Evolutionary conservation across 2,329 filamentous ascomycete species (phyloP).

Genomic region (Rhytidhysteron rufulum): DNA sequence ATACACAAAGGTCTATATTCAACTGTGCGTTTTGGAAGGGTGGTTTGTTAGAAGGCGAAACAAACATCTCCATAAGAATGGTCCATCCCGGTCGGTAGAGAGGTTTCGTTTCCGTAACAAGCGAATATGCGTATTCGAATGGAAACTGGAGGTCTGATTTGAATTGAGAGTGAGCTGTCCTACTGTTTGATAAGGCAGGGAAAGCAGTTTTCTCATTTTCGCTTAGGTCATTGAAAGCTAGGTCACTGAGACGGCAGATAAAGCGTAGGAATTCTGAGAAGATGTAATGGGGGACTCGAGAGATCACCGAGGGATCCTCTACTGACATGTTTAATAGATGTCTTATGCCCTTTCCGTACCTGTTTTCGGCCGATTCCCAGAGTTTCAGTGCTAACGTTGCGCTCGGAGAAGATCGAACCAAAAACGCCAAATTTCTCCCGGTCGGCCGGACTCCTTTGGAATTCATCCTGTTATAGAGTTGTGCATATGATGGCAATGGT

Average conservation of each 20-base stretch:
- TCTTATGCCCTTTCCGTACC: slow-evolving; percentile 18
- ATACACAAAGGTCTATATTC: neutral
- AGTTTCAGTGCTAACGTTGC: slow-evolving; percentile 17
- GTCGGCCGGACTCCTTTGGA: slow-evolving; percentile 46
- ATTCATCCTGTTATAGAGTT: slow-evolving; percentile 60
- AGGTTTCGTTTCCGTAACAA: slow-evolving; percentile 21
- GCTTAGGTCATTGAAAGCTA: slow-evolving; percentile 21
- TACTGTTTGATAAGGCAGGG: neutral
- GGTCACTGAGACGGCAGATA: slow-evolving; percentile 27
- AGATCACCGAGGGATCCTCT: slow-evolving; percentile 2
- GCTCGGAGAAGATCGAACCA: slow-evolving; percentile 44
- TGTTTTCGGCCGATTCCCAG: slow-evolving; percentile 13
- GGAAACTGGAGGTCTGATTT: slow-evolving; percentile 20
- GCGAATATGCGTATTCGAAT: slow-evolving; percentile 25
- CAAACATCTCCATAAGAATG: slow-evolving; percentile 20
- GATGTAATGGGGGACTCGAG: slow-evolving; percentile 18
- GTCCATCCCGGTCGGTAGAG: slow-evolving; percentile 27
- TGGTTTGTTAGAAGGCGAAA: slow-evolving; percentile 3
- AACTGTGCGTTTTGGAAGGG: slow-evolving; percentile 1
- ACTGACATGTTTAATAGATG: slow-evolving; percentile 18
- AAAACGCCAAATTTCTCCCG: slow-evolving; percentile 50
- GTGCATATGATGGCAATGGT: slow-evolving; percentile 55
- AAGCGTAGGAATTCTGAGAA: slow-evolving; percentile 26
- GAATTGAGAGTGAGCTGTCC: slow-evolving; percentile 11
- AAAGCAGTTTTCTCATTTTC: slow-evolving; percentile 4